Percentiles rank a stretch among this genome's conserved stretches.
These are phyloP conservation scores for Kwoniella dendrophila DNA, from an alignment of 768 basidiomycete species.

Conservation along the genomic window DNA sequence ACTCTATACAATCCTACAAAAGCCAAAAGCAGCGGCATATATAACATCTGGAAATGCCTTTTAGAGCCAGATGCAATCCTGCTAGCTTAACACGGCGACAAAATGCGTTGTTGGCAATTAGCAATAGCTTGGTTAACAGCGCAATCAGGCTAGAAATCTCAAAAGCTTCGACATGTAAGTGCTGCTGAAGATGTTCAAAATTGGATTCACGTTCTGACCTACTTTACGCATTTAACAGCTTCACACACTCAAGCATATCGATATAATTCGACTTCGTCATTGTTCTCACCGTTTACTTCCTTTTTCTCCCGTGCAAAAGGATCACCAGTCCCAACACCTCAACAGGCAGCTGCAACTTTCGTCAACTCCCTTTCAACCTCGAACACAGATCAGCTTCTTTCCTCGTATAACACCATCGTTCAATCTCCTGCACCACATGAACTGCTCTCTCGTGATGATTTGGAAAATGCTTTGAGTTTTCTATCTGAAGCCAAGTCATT, in stretches of 20 bases:
- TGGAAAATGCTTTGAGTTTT: neutral
- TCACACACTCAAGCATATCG: neutral
- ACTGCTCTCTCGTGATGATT: neutral
- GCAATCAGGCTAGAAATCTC: neutral
- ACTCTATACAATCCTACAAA: neutral
- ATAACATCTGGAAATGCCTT: slow-evolving; percentile 15
- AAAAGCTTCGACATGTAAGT: slow-evolving; percentile 2
- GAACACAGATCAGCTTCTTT: neutral
- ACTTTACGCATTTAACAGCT: too few relatives aligned
- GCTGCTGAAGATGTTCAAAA: neutral
- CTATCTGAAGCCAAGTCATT: neutral
- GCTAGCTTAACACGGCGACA: slow-evolving; percentile 9
- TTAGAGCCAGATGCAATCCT: slow-evolving; percentile 23
- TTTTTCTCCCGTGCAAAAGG: slow-evolving; percentile 19
- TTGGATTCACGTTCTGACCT: neutral
- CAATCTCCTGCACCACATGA: neutral
- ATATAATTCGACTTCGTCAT: slow-evolving; percentile 19
- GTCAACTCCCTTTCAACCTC: neutral
- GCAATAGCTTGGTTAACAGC: neutral
- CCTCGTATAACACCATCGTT: slow-evolving; percentile 5
- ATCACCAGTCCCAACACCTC: neutral
- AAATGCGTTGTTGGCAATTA: slow-evolving; percentile 7
- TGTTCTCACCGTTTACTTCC: slow-evolving; percentile 19
- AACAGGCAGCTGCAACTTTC: neutral
- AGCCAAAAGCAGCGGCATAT: neutral